Evolutionary conservation across 768 basidiomycete species (phyloP), one percentile per base, ranked within the genome.

Genomic region (Porpolomopsis calyptriformis): DNA sequence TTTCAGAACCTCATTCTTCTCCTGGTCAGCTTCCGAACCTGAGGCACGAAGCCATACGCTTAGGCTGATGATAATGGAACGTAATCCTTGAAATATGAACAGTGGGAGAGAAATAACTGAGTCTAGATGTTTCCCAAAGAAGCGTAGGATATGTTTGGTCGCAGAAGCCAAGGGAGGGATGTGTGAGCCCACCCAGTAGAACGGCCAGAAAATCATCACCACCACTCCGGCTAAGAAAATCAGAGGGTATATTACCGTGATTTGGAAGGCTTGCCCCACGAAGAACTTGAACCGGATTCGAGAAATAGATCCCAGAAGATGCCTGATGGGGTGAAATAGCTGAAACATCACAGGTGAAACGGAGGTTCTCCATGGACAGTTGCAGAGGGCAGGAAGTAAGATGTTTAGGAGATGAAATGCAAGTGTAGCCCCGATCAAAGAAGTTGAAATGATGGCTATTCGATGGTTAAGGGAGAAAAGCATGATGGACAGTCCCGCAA

Each of bases 361-460:
- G 19, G 53, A 48, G 25, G 53, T 55, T 48, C 52, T 55, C 53
- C 53, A 55, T 19, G 53, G 53, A 52, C 50, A 55, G 44, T 55
- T 50, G 45, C 43, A 53, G 7, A 55, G 33, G 24, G 51, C 53
- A 6, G 53, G 53, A 33, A 55, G 53, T 23, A 52, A n/a, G 24
- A 55, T 27, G 43, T 41, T 55, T 11, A 48, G 33, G 25, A 45
- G 38, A 48, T 55, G 53, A 43, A 55, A 55, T 1, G 45, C 36
- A 39, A 49, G 29, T 9, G 51, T 50, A 20, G 48, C 33, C 23
- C 49, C 46, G 11, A 55, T 43, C 25, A 48, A 40, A 16, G 46
- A 47, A 22, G 49, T 46, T 29, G 51, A 50, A 14, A 44, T 43
- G 19, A 52, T 42, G 24, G 52, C 53, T 44, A 52, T 50, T 8